These are phyloP conservation scores for Fraxinus pennsylvanica DNA, from an alignment of 257 asterid species.

Conservation along the genomic window DNA sequence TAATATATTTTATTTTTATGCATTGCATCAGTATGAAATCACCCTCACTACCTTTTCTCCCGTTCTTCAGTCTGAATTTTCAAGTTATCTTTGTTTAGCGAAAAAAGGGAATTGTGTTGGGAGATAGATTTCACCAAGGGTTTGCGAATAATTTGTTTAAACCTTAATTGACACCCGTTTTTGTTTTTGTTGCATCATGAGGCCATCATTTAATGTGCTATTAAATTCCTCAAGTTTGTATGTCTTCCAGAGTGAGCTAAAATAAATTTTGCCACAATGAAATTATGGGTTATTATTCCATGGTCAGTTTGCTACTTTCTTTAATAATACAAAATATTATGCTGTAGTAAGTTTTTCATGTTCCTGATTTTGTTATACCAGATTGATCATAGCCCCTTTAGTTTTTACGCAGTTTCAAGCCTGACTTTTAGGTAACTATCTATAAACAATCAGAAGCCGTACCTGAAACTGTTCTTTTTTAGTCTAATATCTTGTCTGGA, in stretches of 20 bases:
- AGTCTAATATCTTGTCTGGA: constrained; percentile 1
- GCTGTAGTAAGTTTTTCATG: constrained; percentile 11
- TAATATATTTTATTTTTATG: constrained; percentile 15
- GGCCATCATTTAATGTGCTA: background rate
- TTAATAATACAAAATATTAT: constrained; percentile 12
- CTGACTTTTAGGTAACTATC: background rate
- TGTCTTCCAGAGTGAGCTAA: background rate
- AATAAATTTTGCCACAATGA: background rate
- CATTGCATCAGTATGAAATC: constrained; percentile 5
- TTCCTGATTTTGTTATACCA: background rate
- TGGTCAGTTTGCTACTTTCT: background rate
- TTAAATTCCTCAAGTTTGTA: background rate
- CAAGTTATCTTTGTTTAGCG: background rate
- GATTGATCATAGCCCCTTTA: background rate
- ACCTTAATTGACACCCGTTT: background rate
- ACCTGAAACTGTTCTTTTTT: background rate
- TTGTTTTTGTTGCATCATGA: background rate
- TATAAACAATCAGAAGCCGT: background rate
- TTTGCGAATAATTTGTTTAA: background rate
- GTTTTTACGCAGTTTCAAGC: background rate
- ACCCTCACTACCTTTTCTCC: constrained; percentile 15
- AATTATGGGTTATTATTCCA: background rate
- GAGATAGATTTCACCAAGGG: background rate
- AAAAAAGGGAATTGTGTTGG: background rate
- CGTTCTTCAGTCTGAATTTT: background rate